These are phyloP conservation scores for Serendipita sp. DNA, from an alignment of 768 basidiomycete genomes.

Conservation along the genomic window DNA sequence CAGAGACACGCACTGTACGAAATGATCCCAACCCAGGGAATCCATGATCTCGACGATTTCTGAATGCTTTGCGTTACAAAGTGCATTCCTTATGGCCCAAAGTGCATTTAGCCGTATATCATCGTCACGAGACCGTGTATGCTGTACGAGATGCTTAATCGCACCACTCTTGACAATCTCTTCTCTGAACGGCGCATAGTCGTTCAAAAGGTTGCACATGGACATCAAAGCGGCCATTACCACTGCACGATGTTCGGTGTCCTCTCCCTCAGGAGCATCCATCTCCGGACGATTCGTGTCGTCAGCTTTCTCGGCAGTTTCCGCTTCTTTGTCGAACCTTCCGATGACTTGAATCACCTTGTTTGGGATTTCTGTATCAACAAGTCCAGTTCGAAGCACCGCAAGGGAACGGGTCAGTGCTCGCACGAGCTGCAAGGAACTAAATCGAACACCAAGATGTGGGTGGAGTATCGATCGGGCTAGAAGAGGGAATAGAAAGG, in stretches of 20 bases:
- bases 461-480: constrained; percentile 40
- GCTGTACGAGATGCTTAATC: constrained; percentile 43
- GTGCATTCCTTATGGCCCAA: constrained; percentile 81
- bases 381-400: constrained; percentile 67
- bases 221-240: constrained; percentile 52
- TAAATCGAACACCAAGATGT: constrained; percentile 63
- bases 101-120: constrained; percentile 50
- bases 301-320: constrained; percentile 19
- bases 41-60: constrained; percentile 53
- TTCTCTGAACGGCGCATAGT: constrained; percentile 64
- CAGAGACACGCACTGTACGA: constrained; percentile 33
- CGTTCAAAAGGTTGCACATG: constrained; percentile 73
- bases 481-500: constrained; percentile 39
- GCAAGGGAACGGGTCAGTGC: constrained; percentile 65
- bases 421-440: constrained; percentile 72
- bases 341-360: constrained; percentile 45
- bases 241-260: constrained; percentile 56
- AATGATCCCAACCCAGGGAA: constrained; percentile 46
- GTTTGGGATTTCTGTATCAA: constrained; percentile 66
- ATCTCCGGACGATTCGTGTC: constrained; percentile 3
- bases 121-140: constrained; percentile 38
- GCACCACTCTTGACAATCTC: constrained; percentile 52
- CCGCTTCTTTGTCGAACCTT: constrained; percentile 4
- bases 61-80: constrained; percentile 42
- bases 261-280: constrained; percentile 1